Conservation (phyloP, 1,284 basidiomycete species). For the Stereum hirsutum region DNA sequence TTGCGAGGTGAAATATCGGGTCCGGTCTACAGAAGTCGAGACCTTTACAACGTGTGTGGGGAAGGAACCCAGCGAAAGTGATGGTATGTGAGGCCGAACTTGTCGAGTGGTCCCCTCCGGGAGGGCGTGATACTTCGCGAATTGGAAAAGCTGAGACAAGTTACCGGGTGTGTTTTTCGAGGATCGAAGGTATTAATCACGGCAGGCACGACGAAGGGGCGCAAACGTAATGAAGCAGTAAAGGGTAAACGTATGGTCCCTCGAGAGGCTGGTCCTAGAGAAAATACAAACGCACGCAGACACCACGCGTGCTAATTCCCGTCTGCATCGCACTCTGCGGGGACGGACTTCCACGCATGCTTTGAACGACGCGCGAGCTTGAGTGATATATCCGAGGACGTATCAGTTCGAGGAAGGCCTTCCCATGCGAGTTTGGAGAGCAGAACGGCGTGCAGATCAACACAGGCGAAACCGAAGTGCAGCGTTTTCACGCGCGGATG, state of each 20-base stretch:
- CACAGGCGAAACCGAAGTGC: constrained; percentile 2
- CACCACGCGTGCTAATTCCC: too few species aligned
- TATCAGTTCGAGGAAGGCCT: not conserved
- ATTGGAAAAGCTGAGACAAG: constrained; percentile 4
- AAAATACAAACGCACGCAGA: not conserved
- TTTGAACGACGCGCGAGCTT: too few species aligned
- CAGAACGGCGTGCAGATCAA: not conserved
- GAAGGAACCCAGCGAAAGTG: too few species aligned
- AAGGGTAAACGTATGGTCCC: not conserved
- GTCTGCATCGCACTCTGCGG: too few species aligned
- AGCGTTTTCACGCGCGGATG: constrained; percentile 1
- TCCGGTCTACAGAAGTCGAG: constrained; percentile 10
- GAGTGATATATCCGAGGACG: not conserved
- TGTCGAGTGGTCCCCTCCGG: constrained; percentile 4
- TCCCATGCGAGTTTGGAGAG: not conserved
- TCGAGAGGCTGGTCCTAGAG: not conserved
- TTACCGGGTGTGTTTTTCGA: not conserved
- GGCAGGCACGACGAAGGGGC: not conserved
- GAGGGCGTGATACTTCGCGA: constrained; percentile 6
- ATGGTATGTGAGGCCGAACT: too few species aligned
- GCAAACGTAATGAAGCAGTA: not conserved
- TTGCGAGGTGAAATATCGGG: constrained; percentile 11
- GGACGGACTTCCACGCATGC: too few species aligned
- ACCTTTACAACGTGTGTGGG: constrained; percentile 9
- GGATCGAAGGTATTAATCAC: too few species aligned